These are phyloP conservation scores for Tubosaeta sp. DNA, from an alignment of 768 basidiomycete genomes.

Conservation along the genomic window DNA sequence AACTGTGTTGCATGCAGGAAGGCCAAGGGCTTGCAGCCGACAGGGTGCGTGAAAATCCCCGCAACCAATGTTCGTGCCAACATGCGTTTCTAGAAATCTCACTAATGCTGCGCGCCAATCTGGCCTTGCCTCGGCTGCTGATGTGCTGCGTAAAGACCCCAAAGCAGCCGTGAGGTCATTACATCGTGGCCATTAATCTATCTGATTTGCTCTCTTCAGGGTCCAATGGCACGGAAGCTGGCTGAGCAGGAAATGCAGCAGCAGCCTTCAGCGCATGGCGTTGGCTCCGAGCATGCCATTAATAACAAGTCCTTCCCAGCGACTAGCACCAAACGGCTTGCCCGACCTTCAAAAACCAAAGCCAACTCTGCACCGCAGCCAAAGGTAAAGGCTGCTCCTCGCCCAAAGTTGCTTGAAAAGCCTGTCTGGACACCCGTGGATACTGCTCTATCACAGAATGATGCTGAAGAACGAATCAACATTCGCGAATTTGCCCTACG, in stretches of 20 bases:
- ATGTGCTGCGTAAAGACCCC: slow-evolving; percentile 32
- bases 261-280: slow-evolving; percentile 3
- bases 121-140: slow-evolving; percentile 37
- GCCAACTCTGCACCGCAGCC: slow-evolving; percentile 15
- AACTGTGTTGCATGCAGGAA: slow-evolving; percentile 67
- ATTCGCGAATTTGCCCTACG: slow-evolving; percentile 74
- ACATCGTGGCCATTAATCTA: neutral
- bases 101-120: slow-evolving; percentile 34
- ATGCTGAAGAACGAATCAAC: slow-evolving; percentile 58
- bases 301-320: slow-evolving; percentile 9
- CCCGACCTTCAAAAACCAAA: slow-evolving; percentile 14
- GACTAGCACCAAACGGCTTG: slow-evolving; percentile 4
- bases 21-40: slow-evolving; percentile 53
- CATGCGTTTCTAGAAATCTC: slow-evolving; percentile 32
- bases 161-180: slow-evolving; percentile 26
- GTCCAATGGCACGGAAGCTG: slow-evolving; percentile 25
- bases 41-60: slow-evolving; percentile 42
- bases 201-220: slow-evolving; percentile 18
- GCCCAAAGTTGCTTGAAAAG: slow-evolving; percentile 39
- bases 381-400: slow-evolving; percentile 25
- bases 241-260: slow-evolving; percentile 17
- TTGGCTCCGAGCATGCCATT: slow-evolving; percentile 1
- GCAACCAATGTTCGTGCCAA: slow-evolving; percentile 7
- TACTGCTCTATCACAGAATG: slow-evolving; percentile 38
- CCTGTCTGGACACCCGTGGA: slow-evolving; percentile 53